These are phyloP conservation scores for Botrytis medusae DNA, from an alignment of 2,329 filamentous ascomycete genomes.

Conservation along the genomic window DNA sequence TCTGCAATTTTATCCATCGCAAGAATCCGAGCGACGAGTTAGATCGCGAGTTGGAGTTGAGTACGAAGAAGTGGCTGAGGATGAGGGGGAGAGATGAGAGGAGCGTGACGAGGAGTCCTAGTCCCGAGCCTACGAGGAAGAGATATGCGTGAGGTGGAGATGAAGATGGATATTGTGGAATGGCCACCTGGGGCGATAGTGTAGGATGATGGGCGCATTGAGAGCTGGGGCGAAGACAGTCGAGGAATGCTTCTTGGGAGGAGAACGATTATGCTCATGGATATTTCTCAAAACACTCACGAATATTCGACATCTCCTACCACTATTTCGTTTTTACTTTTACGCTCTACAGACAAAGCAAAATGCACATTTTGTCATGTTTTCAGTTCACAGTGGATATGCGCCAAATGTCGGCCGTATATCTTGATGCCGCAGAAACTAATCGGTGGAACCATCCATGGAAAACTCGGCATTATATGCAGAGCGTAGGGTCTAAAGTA, in stretches of 20 bases:
- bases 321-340: neutral
- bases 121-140: constrained; percentile 77
- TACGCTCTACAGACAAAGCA: neutral
- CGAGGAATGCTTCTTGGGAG: neutral
- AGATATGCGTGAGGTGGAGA: constrained; percentile 51
- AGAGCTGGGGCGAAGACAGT: neutral
- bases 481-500: neutral
- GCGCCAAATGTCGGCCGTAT: neutral
- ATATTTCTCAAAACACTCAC: neutral
- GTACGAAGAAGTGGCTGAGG: constrained; percentile 96
- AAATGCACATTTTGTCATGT: neutral
- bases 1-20: constrained; percentile 99
- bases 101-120: constrained; percentile 79
- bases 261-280: neutral
- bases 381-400: neutral
- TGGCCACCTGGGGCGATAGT: neutral
- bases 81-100: constrained; percentile 78
- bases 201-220: neutral
- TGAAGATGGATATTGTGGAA: neutral
- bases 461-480: neutral
- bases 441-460: neutral
- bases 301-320: neutral
- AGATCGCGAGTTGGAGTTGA: constrained; percentile 80
- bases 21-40: constrained; percentile 91
- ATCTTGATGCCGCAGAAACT: neutral